Evolutionary conservation across 257 asterid genomes (phyloP), one percentile per base, ranked within the genome.

Genomic region (Fraxinus pennsylvanica): DNA sequence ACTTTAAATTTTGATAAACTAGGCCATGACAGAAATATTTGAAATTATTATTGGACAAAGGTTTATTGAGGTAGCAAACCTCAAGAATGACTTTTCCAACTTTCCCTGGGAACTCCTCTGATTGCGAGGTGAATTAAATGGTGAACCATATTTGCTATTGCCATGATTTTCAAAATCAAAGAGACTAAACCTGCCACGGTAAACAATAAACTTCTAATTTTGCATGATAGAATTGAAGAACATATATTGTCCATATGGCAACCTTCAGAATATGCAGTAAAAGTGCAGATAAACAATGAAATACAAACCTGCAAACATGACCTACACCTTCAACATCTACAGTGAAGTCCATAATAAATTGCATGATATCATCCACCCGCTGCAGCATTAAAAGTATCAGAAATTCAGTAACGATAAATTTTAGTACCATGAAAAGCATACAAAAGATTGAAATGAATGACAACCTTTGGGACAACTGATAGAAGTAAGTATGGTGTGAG

Each of bases 91-190:
- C 82, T 96, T 96, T 76, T 96, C 99, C 97, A 96, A 88, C 87
- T 96, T 96, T 71, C 99, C 99, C 84, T 96, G 99, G 35, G 96
- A 92, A 84, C 99, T 96, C 88, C 98, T 90, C 85, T 81, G 88
- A 21, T 76, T 75, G 43, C 82, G 81, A 73, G 87, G 75, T 13
- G 94, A 78, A 84, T 86, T 84, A 75, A 81, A 91, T 12, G 96
- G 96, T 0, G 99, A 92, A 63, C 92, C 98, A 66, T 96, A 96
- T 82, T 85, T 87, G 75, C 68, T 80, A 84, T 96, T 96, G 35
- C 99, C 99, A 61, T 96, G 97, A 32, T 82, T 88, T 78, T 82
- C 84, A 76, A 96, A 96, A 89, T 96, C 96, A 66, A 93, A 93
- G 82, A 86, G 88, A 73, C 99, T 92, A 81, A 96, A 92, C 81